Evolutionary conservation across 208 protist genomes (phyloP), one percentile per base, ranked within the genome.

Genomic region (Trypanosoma lewisi): DNA sequence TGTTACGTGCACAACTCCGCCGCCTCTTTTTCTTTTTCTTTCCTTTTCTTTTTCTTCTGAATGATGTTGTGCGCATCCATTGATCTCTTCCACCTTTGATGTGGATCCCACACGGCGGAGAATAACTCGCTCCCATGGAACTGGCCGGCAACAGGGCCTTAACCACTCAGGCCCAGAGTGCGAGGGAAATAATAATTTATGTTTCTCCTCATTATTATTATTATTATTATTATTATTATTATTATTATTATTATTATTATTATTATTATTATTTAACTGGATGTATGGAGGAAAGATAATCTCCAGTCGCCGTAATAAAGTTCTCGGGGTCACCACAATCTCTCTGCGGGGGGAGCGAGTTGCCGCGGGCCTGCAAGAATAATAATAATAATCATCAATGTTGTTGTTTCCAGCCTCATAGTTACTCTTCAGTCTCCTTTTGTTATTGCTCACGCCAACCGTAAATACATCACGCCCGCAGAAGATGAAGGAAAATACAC

Each of bases 51-150:
- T 9, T 25, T 4, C 31, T 39, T 6, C 14, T 8, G 2, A 25
- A 8, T 41, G 16, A 21, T n/a, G n/a, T n/a, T n/a, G n/a, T n/a
- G n/a, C n/a, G n/a, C n/a, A n/a, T n/a, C n/a, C n/a, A n/a, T n/a
- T n/a, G 7, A 11, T 27, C 16, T 25, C n/a, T 59, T 45, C 53
- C 4, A 25, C 9, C 17, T 5, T 9, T 34, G 30, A 0, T 0
- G 4, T 2, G 1, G 52, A n/a, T 7, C 34, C 28, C 16, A 62
- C 42, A 16, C 63, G 37, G 6, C 28, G 30, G 2, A 70, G 33
- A 1, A 48, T 2, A 28, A 70, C 47, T 50, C 36, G 9, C 0
- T 70, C 45, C 63, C 63, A 70, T n/a, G 63, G 63, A 28, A 70
- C 44, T 17, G 41, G 63, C 6, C 50, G 33, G 30, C 63, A 70